Evolutionary conservation across 192 early-diverging fungal species (phyloP).

Genomic region (Podila minutissima): DNA sequence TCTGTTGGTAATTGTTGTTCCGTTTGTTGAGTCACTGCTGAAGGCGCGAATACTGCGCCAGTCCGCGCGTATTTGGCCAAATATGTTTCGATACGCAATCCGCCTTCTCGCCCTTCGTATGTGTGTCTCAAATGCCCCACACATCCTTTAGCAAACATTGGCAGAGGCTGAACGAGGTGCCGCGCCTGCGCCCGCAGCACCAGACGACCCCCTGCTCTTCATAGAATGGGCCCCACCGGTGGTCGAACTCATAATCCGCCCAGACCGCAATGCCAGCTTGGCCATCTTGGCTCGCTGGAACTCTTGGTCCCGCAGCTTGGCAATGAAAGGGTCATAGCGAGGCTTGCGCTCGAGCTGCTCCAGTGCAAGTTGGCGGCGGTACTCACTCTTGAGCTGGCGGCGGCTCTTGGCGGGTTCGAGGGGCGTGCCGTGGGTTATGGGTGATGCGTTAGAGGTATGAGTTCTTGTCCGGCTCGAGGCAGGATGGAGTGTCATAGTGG

Average conservation of each 20-base stretch:
- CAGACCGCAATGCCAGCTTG: conserved; percentile 23
- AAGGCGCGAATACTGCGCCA: no score
- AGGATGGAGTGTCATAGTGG: conserved; percentile 23
- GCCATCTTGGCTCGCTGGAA: conserved; percentile 27
- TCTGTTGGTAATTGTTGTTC: no score
- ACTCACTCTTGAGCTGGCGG: conserved; percentile 43
- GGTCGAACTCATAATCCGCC: conserved; percentile 13
- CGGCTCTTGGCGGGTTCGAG: conserved; percentile 16
- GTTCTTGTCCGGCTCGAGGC: background rate
- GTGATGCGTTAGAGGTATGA: background rate
- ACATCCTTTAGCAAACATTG: background rate
- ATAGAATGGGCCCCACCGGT: conserved; percentile 8
- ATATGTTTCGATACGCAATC: no score
- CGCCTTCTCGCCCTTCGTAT: no score
- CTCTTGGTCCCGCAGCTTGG: conserved; percentile 33
- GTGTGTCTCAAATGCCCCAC: no score
- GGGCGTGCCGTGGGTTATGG: background rate
- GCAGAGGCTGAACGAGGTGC: background rate
- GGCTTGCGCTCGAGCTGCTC: conserved; percentile 27
- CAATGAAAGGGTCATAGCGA: conserved; percentile 34
- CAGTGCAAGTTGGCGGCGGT: conserved; percentile 11
- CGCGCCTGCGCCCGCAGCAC: background rate
- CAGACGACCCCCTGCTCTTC: background rate
- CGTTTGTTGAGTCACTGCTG: no score
- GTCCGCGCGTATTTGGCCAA: no score